Conservation (phyloP, 768 basidiomycete species). For the Lentinula boryana region DNA sequence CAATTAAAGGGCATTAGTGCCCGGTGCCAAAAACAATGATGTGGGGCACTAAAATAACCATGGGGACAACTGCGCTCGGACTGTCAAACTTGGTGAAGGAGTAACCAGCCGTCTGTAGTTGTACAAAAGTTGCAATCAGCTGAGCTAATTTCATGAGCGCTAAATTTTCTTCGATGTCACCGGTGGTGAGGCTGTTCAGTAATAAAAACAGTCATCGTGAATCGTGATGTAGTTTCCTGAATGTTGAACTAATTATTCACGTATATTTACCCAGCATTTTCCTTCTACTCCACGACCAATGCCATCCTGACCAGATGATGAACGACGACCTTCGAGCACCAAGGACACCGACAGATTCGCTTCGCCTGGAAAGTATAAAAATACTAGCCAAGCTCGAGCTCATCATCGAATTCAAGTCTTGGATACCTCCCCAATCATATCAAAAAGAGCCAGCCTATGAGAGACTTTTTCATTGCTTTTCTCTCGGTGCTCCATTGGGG, state of each 20-base stretch:
- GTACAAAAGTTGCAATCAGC: too few species aligned
- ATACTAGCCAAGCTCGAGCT: slow-evolving; percentile 31
- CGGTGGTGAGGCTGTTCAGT: not conserved
- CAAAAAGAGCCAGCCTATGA: slow-evolving; percentile 19
- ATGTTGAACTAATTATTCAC: not conserved
- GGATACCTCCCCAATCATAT: slow-evolving; percentile 24
- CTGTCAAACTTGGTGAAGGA: too few species aligned
- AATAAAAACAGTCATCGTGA: slow-evolving; percentile 2
- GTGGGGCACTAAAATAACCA: too few species aligned
- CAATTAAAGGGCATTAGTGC: too few species aligned
- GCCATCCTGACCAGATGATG: not conserved
- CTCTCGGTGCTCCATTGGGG: slow-evolving; percentile 28
- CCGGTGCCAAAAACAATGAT: too few species aligned
- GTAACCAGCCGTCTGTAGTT: too few species aligned
- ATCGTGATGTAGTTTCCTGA: not conserved
- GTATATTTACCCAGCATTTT: not conserved
- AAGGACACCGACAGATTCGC: slow-evolving; percentile 28
- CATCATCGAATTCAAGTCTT: slow-evolving; percentile 29
- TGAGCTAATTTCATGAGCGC: too few species aligned
- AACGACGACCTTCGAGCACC: slow-evolving; percentile 15
- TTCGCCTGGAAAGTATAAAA: slow-evolving; percentile 29
- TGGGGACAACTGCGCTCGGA: too few species aligned
- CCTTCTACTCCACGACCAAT: not conserved
- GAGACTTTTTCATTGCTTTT: slow-evolving; percentile 30
- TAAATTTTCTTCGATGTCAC: too few species aligned